Conservation (phyloP, 2,329 filamentous ascomycete genomes). For the Colletotrichum phormii region DNA sequence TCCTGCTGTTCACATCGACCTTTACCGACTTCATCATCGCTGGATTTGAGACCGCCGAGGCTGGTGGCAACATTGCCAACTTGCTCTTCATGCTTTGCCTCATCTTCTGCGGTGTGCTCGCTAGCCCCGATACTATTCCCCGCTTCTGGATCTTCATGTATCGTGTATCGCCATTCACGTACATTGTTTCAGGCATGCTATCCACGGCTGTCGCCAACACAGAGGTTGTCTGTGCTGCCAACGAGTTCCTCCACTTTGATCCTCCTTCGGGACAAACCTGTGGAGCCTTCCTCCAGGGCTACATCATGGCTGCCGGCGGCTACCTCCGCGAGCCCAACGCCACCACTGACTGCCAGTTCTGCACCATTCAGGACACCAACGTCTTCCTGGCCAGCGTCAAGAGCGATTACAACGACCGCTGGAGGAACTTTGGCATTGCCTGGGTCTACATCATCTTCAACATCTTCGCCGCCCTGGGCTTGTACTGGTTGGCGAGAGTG, state of each 20-base stretch:
- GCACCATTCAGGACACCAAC: slow-evolving; percentile 64
- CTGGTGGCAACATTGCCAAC: slow-evolving; percentile 80
- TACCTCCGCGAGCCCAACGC: slow-evolving; percentile 62
- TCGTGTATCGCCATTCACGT: slow-evolving; percentile 84
- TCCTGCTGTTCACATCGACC: slow-evolving; percentile 84
- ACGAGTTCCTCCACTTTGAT: slow-evolving; percentile 77
- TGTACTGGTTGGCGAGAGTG: slow-evolving; percentile 67
- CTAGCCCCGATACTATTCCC: slow-evolving; percentile 70
- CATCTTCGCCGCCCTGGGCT: slow-evolving; percentile 61
- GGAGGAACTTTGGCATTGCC: slow-evolving; percentile 76
- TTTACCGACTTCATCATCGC: slow-evolving; percentile 85
- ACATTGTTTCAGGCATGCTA: slow-evolving; percentile 80
- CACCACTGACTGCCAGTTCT: slow-evolving; percentile 66
- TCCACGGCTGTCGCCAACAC: slow-evolving; percentile 77
- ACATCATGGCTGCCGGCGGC: slow-evolving; percentile 62
- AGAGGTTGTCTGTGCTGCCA: slow-evolving; percentile 72
- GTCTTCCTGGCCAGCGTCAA: slow-evolving; percentile 59
- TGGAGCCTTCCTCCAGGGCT: slow-evolving; percentile 65
- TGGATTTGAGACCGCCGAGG: slow-evolving; percentile 79
- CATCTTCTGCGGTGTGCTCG: slow-evolving; percentile 82
- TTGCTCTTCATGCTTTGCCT: slow-evolving; percentile 78
- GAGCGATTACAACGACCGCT: slow-evolving; percentile 68
- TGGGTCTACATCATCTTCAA: slow-evolving; percentile 72
- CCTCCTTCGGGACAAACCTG: slow-evolving; percentile 72
- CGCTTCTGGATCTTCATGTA: slow-evolving; percentile 90